A percentile compares a stretch with the other conserved stretches of the same genome.
phyloP scores from a whole-genome alignment of 768 basidiomycete genomes.

The Dentipellis fragilis region DNA sequence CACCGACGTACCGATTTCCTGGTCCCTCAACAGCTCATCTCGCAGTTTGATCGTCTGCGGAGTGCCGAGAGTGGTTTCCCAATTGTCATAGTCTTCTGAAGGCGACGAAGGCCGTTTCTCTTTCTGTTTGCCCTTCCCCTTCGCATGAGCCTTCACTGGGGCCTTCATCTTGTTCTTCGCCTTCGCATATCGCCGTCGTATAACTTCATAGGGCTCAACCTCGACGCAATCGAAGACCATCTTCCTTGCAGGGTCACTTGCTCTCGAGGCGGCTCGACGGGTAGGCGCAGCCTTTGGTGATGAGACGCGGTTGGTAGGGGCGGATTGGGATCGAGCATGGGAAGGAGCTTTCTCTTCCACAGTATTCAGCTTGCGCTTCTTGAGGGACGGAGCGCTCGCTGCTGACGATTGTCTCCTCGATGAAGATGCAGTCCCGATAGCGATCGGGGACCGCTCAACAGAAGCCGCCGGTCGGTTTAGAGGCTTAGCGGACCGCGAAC shows the following conservation, averaged over 20 bases:
- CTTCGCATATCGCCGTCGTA: neutral
- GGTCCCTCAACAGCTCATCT: neutral
- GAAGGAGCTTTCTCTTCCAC: neutral
- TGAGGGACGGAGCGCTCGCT: neutral
- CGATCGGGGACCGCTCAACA: too few relatives aligned
- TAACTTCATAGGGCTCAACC: neutral
- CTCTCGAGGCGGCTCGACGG: neutral
- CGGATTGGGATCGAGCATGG: neutral
- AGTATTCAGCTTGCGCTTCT: neutral
- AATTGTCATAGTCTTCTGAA: neutral
- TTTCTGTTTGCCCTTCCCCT: neutral
- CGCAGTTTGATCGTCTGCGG: neutral
- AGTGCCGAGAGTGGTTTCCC: neutral
- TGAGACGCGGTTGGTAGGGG: neutral
- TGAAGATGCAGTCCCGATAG: too few relatives aligned
- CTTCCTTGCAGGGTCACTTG: neutral
- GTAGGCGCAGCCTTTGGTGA: neutral
- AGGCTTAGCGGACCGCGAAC: too few relatives aligned
- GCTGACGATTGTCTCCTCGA: neutral
- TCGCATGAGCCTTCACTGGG: neutral
- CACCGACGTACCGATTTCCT: neutral
- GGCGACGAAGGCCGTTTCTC: neutral
- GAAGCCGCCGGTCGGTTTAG: too few relatives aligned
- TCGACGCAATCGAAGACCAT: neutral
- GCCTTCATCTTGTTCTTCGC: neutral